Base-by-base conservation (phyloP, 2,329 filamentous ascomycete genomes). In the Fusarium mexicanum region DNA sequence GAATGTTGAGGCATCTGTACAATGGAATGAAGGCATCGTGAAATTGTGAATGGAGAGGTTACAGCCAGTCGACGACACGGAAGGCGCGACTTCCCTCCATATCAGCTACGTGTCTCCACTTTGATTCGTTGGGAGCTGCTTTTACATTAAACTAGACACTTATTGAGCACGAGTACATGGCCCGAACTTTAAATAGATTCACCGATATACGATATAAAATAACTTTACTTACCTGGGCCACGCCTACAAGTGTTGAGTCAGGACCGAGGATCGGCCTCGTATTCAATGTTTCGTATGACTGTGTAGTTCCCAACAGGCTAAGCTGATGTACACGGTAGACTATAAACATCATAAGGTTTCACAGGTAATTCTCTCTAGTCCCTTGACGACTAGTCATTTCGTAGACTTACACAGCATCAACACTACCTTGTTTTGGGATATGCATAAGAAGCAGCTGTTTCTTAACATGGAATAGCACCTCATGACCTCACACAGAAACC, bases 11-110 rank as follows among this genome's bases (percentile, higher is more conserved):
- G n/a, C 4, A 51, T 24, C 6, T 35, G 6, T 20, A 35, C 0
- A 1, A 51, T 8, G 0, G 8, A 51, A 17, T 51, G 48, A 35
- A 24, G 31, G 11, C 1, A 24, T 51, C 31, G 22, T 20, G 22
- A 18, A 33, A 22, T 20, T 13, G 26, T 29, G 18, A 47, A 26
- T 14, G 3, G 1, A 29, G 8, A 29, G 8, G 18, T 16, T 29
- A 8, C 4, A 20, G 16, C 22, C 8, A 6, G 4, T 1, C 1
- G 12, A 24, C 3, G 2, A 35, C 3, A 10, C 11, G 0, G 31
- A 35, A 51, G 48, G 31, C 2, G 22, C 12, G 31, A 20, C 48
- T 51, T 51, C 31, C n/a, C 20, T 24, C 8, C 1, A 35, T 35
- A 35, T 35, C 0, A 16, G 6, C 33, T 35, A 8, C 3, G 33